These are phyloP conservation scores for Amaranthus tricolor DNA, from an alignment of 179 eudicot genomes.

Conservation along the genomic window DNA sequence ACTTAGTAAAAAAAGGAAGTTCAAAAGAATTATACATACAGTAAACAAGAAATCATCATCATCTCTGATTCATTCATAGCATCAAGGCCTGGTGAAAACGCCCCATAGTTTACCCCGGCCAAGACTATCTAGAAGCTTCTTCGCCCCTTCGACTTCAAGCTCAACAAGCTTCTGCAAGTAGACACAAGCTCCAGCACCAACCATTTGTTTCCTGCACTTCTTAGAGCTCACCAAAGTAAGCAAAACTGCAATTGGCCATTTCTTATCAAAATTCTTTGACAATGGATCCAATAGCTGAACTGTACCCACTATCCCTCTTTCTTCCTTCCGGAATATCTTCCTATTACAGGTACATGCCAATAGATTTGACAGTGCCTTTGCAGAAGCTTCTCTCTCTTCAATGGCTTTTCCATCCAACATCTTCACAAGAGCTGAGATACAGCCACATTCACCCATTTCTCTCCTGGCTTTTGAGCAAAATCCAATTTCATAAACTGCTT, in stretches of 20 bases:
- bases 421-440: conserved; percentile 46
- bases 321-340: conserved; percentile 61
- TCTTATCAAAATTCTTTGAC: conserved; percentile 51
- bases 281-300: conserved; percentile 70
- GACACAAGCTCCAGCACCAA: conserved; percentile 57
- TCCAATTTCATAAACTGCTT: conserved; percentile 48
- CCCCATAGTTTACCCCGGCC: conserved; percentile 78
- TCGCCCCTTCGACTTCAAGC: conserved; percentile 73
- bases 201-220: conserved; percentile 67
- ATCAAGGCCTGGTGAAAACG: conserved; percentile 55
- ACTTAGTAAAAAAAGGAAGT: conserved; percentile 12
- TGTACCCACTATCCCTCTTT: conserved; percentile 52
- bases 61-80: background rate
- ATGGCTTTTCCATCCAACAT: conserved; percentile 78
- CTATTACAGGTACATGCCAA: conserved; percentile 49
- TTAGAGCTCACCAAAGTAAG: conserved; percentile 49
- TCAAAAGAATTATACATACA: conserved; percentile 27
- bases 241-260: conserved; percentile 53
- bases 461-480: conserved; percentile 45
- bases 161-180: conserved; percentile 69
- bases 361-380: conserved; percentile 51
- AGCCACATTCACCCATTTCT: conserved; percentile 68
- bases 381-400: conserved; percentile 68
- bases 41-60: conserved; percentile 22
- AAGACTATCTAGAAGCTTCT: conserved; percentile 62